Base-by-base conservation (phyloP, 2,329 filamentous ascomycete genomes). In the Colletotrichum endophyticum region DNA sequence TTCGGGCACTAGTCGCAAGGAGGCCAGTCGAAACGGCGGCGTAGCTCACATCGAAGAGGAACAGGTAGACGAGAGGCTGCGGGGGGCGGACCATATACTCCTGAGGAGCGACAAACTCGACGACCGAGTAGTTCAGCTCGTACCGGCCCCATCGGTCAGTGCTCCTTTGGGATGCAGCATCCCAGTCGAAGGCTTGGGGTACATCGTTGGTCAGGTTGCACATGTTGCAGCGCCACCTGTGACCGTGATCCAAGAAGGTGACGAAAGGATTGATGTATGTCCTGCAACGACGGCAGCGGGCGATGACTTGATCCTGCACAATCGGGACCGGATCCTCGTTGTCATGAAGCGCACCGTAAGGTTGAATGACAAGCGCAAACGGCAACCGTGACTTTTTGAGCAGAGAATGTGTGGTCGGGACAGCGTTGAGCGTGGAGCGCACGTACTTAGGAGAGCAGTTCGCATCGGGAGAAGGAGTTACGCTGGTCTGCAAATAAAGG, bases 141-240 rank as follows among this genome's bases (percentile, higher is more conserved):
- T 95, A 91, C 80, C 97, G 91, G 84, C 98, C 94, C 94, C 97
- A 98, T 83, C 97, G 90, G 84, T 99, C 96, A 67, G 98, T 94
- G 69, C 93, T 94, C 88, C 98, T 96, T 86, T 99, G 96, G 71
- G 96, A 90, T 61, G 95, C 94, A 39, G 95, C 94, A 86, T 99
- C 97, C 97, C 97, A 99, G 84, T 99, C 97, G 80, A 99, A 99
- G 49, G 96, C 96, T 86, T 99, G 97, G n/a, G 97, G 97, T 53
- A 99, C 96, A 81, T 99, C 97, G 84, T 99, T 99, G 80, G 96
- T 98, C 79, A 99, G 89, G 85, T 98, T 99, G 86, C 97, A 99
- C 96, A 99, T 98, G 87, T 99, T 99, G 88, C 97, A 99, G 82
- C 96, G 94, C 97, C 97, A 99, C 83, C 97, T 92, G 87, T 99